Conservation (phyloP, 768 basidiomycete species). For the Phylloporus sp. region DNA sequence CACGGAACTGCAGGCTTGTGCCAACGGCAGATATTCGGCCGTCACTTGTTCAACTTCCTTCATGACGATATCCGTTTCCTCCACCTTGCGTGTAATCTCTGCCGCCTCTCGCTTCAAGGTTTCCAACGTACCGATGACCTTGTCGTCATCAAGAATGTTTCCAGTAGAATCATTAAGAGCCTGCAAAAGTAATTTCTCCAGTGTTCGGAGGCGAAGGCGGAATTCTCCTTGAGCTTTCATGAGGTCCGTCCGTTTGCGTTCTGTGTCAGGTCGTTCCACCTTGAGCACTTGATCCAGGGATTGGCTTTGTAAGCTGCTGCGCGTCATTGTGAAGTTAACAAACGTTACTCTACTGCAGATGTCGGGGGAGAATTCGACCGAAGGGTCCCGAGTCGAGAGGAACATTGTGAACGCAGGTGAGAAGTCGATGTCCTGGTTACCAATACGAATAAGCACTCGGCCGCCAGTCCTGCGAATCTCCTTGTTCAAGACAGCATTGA, state of each 20-base stretch:
- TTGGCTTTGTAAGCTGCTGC: conserved; percentile 97
- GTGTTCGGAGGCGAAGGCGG: conserved; percentile 82
- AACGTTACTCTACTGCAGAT: conserved; percentile 97
- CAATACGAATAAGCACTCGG: conserved; percentile 92
- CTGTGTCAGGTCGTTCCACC: conserved; percentile 94
- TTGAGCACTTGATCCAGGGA: conserved; percentile 96
- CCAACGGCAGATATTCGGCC: conserved; percentile 87
- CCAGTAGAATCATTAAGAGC: conserved; percentile 95
- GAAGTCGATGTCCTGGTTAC: conserved; percentile 98
- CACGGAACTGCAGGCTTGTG: conserved; percentile 92
- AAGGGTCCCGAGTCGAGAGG: conserved; percentile 94
- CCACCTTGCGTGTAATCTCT: conserved; percentile 91
- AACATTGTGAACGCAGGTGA: conserved; percentile 99
- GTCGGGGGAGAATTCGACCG: conserved; percentile 96
- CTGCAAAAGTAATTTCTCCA: conserved; percentile 89
- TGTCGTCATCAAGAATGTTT: conserved; percentile 98
- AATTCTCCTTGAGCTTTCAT: conserved; percentile 99
- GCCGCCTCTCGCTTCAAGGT: conserved; percentile 94
- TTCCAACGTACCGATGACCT: conserved; percentile 94
- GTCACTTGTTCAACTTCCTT: conserved; percentile 95
- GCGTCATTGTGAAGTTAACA: conserved; percentile 98
- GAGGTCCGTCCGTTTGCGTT: conserved; percentile 90
- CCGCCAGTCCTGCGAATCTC: conserved; percentile 96
- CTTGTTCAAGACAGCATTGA: conserved; percentile 95
- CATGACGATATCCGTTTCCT: conserved; percentile 96